Percentiles rank a stretch among this genome's conserved stretches.
Evolutionary conservation across 179 eudicot genomes (phyloP).

Genomic region (Silene coronaria): DNA sequence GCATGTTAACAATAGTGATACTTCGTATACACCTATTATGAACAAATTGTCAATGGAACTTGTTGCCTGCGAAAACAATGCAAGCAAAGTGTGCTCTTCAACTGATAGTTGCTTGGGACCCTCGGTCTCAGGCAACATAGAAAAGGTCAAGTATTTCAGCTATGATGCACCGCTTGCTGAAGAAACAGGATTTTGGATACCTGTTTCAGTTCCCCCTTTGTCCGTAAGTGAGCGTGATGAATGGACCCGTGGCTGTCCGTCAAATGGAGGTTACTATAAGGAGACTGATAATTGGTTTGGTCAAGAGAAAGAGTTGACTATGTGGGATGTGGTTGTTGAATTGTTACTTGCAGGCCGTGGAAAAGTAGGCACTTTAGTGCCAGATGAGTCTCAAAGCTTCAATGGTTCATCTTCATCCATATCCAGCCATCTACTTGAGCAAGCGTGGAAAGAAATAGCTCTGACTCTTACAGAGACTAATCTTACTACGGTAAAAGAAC

Average conservation of each 20-base stretch:
- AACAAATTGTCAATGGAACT: not conserved
- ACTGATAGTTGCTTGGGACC: not conserved
- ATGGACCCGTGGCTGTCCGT: constrained; percentile 48
- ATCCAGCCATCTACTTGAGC: constrained; percentile 50
- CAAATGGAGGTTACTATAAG: constrained; percentile 49
- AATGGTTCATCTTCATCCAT: constrained; percentile 41
- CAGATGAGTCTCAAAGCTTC: constrained; percentile 43
- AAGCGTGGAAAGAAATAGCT: constrained; percentile 83
- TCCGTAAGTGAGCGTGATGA: constrained; percentile 46
- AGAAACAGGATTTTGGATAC: constrained; percentile 85
- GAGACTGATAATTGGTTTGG: constrained; percentile 51
- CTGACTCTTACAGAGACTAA: constrained; percentile 62
- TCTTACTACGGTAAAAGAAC: constrained; percentile 37
- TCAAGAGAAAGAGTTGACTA: constrained; percentile 64
- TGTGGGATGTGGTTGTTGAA: constrained; percentile 78
- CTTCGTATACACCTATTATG: not conserved
- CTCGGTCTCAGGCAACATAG: not conserved
- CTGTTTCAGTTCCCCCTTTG: constrained; percentile 79
- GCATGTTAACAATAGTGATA: not conserved
- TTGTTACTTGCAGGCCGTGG: constrained; percentile 62
- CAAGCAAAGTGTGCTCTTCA: not conserved
- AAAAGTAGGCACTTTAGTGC: constrained; percentile 49
- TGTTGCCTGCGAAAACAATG: not conserved
- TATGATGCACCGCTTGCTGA: constrained; percentile 59
- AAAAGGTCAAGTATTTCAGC: constrained; percentile 34